Base-by-base conservation (phyloP, 345 rosid species). In the Camelina neglecta region DNA sequence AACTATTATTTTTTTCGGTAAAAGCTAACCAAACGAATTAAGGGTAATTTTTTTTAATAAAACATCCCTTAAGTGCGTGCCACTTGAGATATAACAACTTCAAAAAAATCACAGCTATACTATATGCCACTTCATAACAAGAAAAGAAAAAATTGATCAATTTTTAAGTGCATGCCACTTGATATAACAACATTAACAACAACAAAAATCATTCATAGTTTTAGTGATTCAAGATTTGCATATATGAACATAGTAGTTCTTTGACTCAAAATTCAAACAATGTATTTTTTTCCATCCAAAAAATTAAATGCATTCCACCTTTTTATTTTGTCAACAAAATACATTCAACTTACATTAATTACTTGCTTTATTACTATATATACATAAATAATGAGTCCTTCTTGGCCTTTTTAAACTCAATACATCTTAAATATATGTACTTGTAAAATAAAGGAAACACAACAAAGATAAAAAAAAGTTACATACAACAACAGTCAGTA, bases 291-390 rank as follows among this genome's bases (percentile, higher is more conserved):
- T 7, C 9, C 41, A 15, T 50, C 31, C 20, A 61, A 44, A 44
- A 44, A 31, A 21, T 60, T 60, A 41, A 69, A 31, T 69, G 53
- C 60, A 36, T 64, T 64, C 10, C 44, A 5, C 12, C 21, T 20
- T 70, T 49, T 47, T 3, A 0, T 55, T 55, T 9, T 9, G 64
- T 63, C 59, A 44, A 35, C 68, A 49, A 67, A 44, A 47, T 70
- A 44, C 18, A 45, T 63, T 70, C 60, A 76, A 76, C 55, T 31
- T 54, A 13, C 56, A 60, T 59, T 26, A 67, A 50, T 68, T 39
- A 60, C 56, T 29, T 39, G 55, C 10, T 24, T 50, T n/a, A n/a
- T n/a, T n/a, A n/a, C n/a, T n/a, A n/a, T n/a, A n/a, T n/a, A n/a
- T n/a, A n/a, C n/a, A n/a, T n/a, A n/a, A n/a, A n/a, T n/a, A n/a